Conservation (phyloP, 768 basidiomycete species). For the Lactarius tabidus region DNA sequence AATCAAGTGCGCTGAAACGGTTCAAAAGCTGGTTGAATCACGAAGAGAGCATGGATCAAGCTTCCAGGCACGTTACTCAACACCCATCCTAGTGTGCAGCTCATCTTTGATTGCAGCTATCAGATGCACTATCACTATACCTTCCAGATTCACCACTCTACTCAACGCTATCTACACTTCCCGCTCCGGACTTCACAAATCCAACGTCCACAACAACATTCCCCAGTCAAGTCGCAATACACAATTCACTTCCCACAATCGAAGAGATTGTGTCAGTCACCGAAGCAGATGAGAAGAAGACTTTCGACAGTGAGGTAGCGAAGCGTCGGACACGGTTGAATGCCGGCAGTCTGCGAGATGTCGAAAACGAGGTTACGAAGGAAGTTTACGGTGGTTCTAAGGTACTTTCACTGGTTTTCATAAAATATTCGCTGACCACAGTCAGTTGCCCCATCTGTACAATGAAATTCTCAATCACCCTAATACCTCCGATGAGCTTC, state of each 20-base stretch:
- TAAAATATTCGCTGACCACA: slow-evolving; percentile 4
- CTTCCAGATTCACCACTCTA: slow-evolving; percentile 73
- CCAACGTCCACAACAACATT: slow-evolving; percentile 60
- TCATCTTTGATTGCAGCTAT: slow-evolving; percentile 44
- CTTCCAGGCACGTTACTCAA: slow-evolving; percentile 43
- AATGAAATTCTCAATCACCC: slow-evolving; percentile 80
- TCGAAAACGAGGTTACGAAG: slow-evolving; percentile 58
- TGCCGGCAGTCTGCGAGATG: slow-evolving; percentile 53
- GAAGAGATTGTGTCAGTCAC: slow-evolving; percentile 65
- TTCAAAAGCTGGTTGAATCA: slow-evolving; percentile 72
- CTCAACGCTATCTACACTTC: slow-evolving; percentile 56
- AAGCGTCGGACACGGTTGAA: slow-evolving; percentile 76
- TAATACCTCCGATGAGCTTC: slow-evolving; percentile 70
- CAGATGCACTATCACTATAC: slow-evolving; percentile 59
- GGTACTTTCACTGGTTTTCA: slow-evolving; percentile 36
- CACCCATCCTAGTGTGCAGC: neutral
- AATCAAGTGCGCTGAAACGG: slow-evolving; percentile 70
- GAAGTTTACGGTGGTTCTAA: slow-evolving; percentile 62
- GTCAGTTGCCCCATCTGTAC: slow-evolving; percentile 67
- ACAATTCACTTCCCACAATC: slow-evolving; percentile 66
- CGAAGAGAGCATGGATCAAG: slow-evolving; percentile 57
- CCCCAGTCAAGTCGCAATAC: slow-evolving; percentile 54
- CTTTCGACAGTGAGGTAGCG: slow-evolving; percentile 62
- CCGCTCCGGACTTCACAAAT: slow-evolving; percentile 71
- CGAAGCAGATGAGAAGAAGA: slow-evolving; percentile 59